A percentile compares a stretch with the other conserved stretches of the same genome.
Evolutionary conservation across 768 basidiomycete genomes (phyloP).

Genomic region (Podaxis carcinomalis): DNA sequence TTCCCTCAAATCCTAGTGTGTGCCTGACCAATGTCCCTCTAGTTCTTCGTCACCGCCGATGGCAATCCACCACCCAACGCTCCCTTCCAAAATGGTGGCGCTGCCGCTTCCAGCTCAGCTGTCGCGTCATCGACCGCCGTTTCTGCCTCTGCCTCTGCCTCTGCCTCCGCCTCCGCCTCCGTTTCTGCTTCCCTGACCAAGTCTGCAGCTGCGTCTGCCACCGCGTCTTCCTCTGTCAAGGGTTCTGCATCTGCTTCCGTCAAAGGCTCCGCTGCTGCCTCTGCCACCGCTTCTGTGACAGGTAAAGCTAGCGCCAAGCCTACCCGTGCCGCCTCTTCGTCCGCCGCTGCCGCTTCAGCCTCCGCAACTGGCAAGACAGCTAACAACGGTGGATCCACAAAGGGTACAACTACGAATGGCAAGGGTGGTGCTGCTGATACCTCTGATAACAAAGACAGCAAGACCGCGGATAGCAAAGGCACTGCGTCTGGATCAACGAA

Average conservation of each 20-base stretch:
- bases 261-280: neutral
- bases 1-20: neutral
- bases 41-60: conserved; percentile 16
- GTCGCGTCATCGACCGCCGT: conserved; percentile 7
- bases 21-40: neutral
- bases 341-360: conserved; percentile 15
- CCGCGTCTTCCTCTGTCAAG: conserved; percentile 15
- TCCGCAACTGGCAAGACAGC: conserved; percentile 12
- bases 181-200: neutral
- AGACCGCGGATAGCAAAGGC: neutral
- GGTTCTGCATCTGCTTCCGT: neutral
- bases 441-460: neutral
- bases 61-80: conserved; percentile 11
- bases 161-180: conserved; percentile 9
- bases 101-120: neutral
- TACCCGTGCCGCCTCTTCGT: conserved; percentile 1
- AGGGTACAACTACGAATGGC: neutral
- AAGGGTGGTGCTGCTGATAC: neutral
- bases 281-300: neutral
- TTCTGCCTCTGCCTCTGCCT: conserved; percentile 12
- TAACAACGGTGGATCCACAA: neutral
- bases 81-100: conserved; percentile 1
- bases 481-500: neutral
- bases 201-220: neutral
- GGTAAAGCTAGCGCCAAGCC: neutral